Evolutionary conservation across 2,329 filamentous ascomycete genomes (phyloP).

Genomic region (Metarhizium humberi): DNA sequence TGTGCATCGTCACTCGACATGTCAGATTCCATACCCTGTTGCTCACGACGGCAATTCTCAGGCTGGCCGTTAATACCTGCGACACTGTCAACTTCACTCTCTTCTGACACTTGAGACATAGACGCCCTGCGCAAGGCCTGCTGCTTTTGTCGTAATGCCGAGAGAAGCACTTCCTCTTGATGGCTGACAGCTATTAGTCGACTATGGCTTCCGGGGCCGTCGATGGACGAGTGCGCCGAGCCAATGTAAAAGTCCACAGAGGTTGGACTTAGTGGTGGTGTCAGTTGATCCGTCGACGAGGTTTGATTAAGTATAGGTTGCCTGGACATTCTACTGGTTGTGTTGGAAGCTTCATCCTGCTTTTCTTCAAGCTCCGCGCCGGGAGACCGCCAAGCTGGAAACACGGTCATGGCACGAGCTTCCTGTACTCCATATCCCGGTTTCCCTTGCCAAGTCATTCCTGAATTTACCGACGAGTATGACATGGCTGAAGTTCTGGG

Average conservation of each 20-base stretch:
- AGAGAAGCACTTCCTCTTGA: conserved; percentile 49
- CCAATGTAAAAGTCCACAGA: conserved; percentile 41
- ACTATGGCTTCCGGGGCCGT: conserved; percentile 20
- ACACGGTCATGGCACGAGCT: conserved; percentile 28
- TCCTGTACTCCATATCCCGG: conserved; percentile 26
- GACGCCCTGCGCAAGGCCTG: conserved; percentile 43
- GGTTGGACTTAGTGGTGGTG: conserved; percentile 41
- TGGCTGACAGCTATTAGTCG: conserved; percentile 49
- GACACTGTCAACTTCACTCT: background rate
- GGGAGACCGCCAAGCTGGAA: conserved; percentile 18
- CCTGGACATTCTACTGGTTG: background rate
- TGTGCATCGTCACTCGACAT: background rate
- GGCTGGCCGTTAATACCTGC: background rate
- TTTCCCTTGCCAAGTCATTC: conserved; percentile 22
- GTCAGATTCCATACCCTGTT: background rate
- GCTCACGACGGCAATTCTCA: conserved; percentile 4
- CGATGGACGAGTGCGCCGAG: conserved; percentile 27
- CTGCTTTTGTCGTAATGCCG: conserved; percentile 47
- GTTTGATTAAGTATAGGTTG: conserved; percentile 3
- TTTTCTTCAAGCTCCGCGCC: conserved; percentile 11
- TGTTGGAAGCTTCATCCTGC: background rate
- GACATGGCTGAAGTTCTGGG: conserved; percentile 26
- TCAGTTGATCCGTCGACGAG: conserved; percentile 30
- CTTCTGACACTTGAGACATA: conserved; percentile 32
- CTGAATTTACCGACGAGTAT: conserved; percentile 26